phyloP scores from a whole-genome alignment of 805 yeast genomes.

The Metschnikowia hibisci region DNA sequence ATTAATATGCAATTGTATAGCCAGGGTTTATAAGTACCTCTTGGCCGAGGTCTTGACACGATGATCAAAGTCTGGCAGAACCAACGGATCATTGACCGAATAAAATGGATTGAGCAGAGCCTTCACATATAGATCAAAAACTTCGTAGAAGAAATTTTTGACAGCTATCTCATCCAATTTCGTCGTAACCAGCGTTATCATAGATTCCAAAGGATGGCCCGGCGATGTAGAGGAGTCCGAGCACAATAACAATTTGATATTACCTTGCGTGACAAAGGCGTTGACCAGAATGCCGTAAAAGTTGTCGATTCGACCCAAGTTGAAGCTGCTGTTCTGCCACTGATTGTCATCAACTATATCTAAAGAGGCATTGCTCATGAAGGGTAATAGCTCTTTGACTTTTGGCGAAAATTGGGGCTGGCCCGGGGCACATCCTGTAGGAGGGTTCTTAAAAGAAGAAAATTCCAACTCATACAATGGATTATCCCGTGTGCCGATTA shows the following conservation, averaged over 20 bases:
- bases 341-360: slow-evolving; percentile 91
- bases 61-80: slow-evolving; percentile 69
- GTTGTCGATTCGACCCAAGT: slow-evolving; percentile 75
- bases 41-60: slow-evolving; percentile 68
- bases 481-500: slow-evolving; percentile 80
- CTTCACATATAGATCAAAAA: slow-evolving; percentile 85
- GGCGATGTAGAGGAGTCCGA: slow-evolving; percentile 30
- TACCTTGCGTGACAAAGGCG: slow-evolving; percentile 85
- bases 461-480: slow-evolving; percentile 88
- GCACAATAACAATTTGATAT: slow-evolving; percentile 69
- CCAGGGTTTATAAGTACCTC: slow-evolving; percentile 54
- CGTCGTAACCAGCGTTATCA: slow-evolving; percentile 7
- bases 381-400: slow-evolving; percentile 78
- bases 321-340: slow-evolving; percentile 65
- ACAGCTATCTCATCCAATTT: slow-evolving; percentile 63
- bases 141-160: slow-evolving; percentile 77
- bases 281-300: slow-evolving; percentile 81
- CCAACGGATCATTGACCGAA: slow-evolving; percentile 66
- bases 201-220: slow-evolving; percentile 8
- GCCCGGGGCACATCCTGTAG: slow-evolving; percentile 39
- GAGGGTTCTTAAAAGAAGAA: slow-evolving; percentile 52
- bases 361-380: slow-evolving; percentile 80
- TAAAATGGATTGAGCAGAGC: slow-evolving; percentile 85
- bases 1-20: background rate
- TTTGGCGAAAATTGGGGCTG: slow-evolving; percentile 59